Percentiles rank a stretch among this genome's conserved stretches.
Evolutionary conservation across 129 eudicot species (phyloP).

Genomic region (Flaveria robusta): DNA sequence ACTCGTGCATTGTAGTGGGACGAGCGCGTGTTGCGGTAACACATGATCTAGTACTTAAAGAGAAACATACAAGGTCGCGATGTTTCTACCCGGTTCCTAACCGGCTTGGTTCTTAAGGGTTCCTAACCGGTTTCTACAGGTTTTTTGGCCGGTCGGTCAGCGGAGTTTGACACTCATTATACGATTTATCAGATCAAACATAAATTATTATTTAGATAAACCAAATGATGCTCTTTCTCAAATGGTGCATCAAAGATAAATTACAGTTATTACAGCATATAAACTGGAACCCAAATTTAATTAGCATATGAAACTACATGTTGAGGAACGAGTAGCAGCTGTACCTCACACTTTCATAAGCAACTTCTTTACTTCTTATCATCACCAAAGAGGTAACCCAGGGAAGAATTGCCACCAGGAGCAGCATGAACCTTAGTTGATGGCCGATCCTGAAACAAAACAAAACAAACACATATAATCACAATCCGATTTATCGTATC

Average conservation of each 20-base stretch:
- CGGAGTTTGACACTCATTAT: too few relatives aligned
- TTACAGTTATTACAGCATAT: conserved; percentile 3
- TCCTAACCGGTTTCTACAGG: too few relatives aligned
- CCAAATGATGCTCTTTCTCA: conserved; percentile 11
- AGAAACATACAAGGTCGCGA: too few relatives aligned
- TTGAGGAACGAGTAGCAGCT: conserved; percentile 9
- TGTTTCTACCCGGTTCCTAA: too few relatives aligned
- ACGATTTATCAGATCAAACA: not conserved
- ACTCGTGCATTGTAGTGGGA: too few relatives aligned
- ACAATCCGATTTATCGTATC: not conserved
- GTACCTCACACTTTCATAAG: conserved; percentile 13
- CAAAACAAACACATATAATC: not conserved
- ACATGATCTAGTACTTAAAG: too few relatives aligned
- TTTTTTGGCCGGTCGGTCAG: too few relatives aligned
- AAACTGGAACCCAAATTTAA: not conserved
- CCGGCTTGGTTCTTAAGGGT: too few relatives aligned
- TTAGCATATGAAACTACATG: conserved; percentile 17
- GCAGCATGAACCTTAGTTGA: conserved; percentile 61
- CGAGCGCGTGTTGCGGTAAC: too few relatives aligned
- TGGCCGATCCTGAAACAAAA: conserved; percentile 46
- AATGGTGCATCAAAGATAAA: conserved; percentile 1
- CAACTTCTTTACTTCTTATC: conserved; percentile 35
- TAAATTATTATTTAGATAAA: not conserved
- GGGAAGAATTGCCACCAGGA: conserved; percentile 58
- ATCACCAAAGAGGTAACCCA: conserved; percentile 50